Conservation (phyloP, 176 grass and related monocot genomes). For the Miscanthus lutarioriparius region DNA sequence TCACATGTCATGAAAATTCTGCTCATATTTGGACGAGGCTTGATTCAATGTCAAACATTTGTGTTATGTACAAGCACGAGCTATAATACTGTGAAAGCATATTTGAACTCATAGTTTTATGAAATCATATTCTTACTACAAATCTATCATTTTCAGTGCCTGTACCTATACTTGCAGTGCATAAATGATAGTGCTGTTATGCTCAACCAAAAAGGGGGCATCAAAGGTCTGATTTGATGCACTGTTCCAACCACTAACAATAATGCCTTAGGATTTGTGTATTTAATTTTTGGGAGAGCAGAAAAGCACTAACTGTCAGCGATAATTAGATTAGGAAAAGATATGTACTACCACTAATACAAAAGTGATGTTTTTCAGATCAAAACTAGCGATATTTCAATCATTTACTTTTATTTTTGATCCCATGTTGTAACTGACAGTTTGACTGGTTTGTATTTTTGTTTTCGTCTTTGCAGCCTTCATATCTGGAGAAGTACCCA, state of each 20-base stretch:
- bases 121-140: neutral
- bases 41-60: neutral
- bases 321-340: neutral
- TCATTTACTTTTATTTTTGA: neutral
- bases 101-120: neutral
- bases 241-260: neutral
- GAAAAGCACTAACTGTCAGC: neutral
- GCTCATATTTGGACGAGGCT: neutral
- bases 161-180: neutral
- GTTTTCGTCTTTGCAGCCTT: constrained; percentile 71
- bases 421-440: neutral
- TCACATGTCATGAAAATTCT: constrained; percentile 6
- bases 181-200: neutral
- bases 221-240: neutral
- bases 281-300: constrained; percentile 4
- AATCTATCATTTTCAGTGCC: neutral
- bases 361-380: neutral
- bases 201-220: neutral
- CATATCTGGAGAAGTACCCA: constrained; percentile 83
- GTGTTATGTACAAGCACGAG: neutral
- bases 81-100: neutral
- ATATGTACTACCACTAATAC: neutral
- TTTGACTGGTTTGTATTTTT: constrained; percentile 39
- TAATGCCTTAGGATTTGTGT: neutral
- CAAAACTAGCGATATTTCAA: neutral